Conservation (phyloP, 2,329 filamentous ascomycete genomes). For the Neurospora sp. region DNA sequence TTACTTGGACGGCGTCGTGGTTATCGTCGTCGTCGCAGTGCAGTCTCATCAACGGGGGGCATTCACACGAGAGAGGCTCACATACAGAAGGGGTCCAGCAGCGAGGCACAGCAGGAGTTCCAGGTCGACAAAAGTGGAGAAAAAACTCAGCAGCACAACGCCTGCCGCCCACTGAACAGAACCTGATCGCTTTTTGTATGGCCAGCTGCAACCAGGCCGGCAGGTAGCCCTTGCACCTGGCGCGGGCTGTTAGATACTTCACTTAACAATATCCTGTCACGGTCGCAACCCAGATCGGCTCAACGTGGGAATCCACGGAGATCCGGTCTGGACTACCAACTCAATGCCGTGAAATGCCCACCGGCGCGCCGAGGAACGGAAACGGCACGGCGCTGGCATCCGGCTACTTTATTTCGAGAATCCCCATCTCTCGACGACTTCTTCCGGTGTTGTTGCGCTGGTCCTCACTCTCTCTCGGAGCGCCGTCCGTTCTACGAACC, state of each 20-base stretch:
- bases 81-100: not conserved
- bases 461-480: slow-evolving; percentile 1
- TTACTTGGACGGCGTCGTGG: not conserved
- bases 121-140: not conserved
- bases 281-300: not conserved
- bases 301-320: not conserved
- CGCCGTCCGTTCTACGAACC: slow-evolving; percentile 5
- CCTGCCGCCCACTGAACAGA: not conserved
- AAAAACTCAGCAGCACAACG: not conserved
- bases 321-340: not conserved
- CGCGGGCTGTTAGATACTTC: not conserved
- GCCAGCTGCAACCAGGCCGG: no score
- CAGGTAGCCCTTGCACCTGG: not conserved
- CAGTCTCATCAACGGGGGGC: not conserved
- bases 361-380: not conserved
- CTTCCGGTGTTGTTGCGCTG: not conserved
- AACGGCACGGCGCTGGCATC: not conserved
- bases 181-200: not conserved
- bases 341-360: not conserved
- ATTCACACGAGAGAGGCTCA: not conserved
- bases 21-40: not conserved
- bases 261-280: not conserved
- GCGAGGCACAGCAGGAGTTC: not conserved
- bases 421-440: not conserved
- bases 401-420: not conserved